These are phyloP conservation scores for Puya raimondii DNA, from an alignment of 176 grass and related monocot species.

Conservation along the genomic window DNA sequence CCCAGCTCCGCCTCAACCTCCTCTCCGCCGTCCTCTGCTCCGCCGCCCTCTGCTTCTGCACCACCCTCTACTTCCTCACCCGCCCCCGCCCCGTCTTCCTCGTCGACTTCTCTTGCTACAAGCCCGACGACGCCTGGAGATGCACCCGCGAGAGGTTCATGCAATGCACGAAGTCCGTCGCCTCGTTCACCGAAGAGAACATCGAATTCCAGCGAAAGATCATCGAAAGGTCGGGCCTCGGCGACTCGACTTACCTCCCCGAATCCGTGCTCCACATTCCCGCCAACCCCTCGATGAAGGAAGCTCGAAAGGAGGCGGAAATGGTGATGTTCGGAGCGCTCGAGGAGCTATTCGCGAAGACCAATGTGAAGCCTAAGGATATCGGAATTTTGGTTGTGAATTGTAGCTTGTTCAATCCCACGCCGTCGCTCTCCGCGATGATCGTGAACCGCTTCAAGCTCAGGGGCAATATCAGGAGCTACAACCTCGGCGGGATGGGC, in stretches of 20 bases:
- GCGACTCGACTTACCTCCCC: conserved; percentile 63
- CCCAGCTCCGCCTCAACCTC: conserved; percentile 30
- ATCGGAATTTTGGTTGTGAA: conserved; percentile 47
- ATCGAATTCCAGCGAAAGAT: conserved; percentile 76
- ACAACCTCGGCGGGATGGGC: conserved; percentile 73
- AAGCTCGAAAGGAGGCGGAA: conserved; percentile 58
- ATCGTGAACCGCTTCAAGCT: conserved; percentile 64
- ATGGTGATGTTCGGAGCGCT: conserved; percentile 64
- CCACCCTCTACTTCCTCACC: conserved; percentile 29
- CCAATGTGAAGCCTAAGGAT: conserved; percentile 48
- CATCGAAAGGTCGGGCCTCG: conserved; percentile 43
- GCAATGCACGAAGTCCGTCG: conserved; percentile 41
- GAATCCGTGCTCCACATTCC: not conserved
- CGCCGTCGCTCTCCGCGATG: conserved; percentile 36
- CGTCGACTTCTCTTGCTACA: conserved; percentile 63
- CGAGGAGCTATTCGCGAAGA: conserved; percentile 43
- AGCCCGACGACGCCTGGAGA: conserved; percentile 35
- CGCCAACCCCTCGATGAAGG: conserved; percentile 21
- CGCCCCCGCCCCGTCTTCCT: conserved; percentile 58
- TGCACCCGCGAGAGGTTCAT: conserved; percentile 52
- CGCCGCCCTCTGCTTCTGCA: conserved; percentile 14
- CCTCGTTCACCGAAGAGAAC: conserved; percentile 35
- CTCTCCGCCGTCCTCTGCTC: conserved; percentile 16
- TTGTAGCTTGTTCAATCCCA: conserved; percentile 46
- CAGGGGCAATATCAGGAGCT: conserved; percentile 43